Evolutionary conservation across 1,139 yeast genomes (phyloP).

Genomic region (Magnusiomyces paraingens): DNA sequence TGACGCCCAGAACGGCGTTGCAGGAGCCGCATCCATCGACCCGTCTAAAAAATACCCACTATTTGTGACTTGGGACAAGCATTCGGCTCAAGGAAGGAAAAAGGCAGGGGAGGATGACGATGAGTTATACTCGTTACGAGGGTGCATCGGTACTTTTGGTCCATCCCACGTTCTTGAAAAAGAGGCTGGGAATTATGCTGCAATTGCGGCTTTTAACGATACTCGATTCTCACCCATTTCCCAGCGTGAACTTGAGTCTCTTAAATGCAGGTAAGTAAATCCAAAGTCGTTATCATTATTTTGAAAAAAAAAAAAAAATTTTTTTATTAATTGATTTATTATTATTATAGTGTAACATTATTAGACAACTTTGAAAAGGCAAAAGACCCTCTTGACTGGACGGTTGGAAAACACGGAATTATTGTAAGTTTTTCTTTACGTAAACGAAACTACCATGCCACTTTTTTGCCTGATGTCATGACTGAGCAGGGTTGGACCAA

Average conservation of each 20-base stretch:
- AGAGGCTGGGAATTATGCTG: conserved; percentile 59
- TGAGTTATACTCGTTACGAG: conserved; percentile 49
- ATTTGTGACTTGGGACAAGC: conserved; percentile 81
- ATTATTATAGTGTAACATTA: conserved; percentile 60
- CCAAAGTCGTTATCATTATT: background rate
- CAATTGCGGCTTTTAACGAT: conserved; percentile 70
- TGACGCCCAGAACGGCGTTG: background rate
- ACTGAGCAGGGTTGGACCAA: conserved; percentile 83
- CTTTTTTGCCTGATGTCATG: conserved; percentile 88
- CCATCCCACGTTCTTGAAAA: conserved; percentile 39
- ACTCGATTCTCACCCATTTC: conserved; percentile 67
- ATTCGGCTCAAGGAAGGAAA: conserved; percentile 12
- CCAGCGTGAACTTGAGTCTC: conserved; percentile 44
- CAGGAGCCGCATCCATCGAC: conserved; percentile 3
- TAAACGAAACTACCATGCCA: conserved; percentile 47
- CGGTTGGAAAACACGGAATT: conserved; percentile 76
- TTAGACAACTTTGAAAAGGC: conserved; percentile 54
- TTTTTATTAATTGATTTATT: too few relatives aligned
- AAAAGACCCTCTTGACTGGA: conserved; percentile 60
- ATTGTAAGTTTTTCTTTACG: conserved; percentile 44
- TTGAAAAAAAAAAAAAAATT: too few relatives aligned
- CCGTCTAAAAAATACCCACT: conserved; percentile 42
- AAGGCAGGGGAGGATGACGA: conserved; percentile 29
- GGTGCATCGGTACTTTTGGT: conserved; percentile 88
- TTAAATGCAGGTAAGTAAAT: conserved; percentile 37